phyloP scores from a whole-genome alignment of 1,284 basidiomycete genomes.

The Inonotus obliquus region DNA sequence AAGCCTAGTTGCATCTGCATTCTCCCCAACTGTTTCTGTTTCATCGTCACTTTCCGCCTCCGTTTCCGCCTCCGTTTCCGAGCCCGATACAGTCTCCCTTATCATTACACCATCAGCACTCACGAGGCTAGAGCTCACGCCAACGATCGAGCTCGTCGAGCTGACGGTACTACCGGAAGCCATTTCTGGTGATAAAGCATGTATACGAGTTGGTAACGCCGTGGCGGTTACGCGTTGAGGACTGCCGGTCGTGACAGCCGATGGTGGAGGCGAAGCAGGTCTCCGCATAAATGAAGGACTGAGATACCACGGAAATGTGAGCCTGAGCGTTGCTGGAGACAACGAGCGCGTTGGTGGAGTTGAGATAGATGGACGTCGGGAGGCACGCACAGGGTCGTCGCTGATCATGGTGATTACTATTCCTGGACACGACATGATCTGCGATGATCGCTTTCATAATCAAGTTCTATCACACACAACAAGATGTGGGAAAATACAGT shows the following conservation, averaged over 20 bases:
- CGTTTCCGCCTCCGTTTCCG: constrained; percentile 55
- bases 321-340: not conserved
- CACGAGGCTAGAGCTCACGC: constrained; percentile 55
- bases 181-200: not conserved
- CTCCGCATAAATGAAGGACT: constrained; percentile 4
- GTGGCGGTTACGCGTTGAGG: constrained; percentile 11
- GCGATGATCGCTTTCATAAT: not conserved
- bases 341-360: constrained; percentile 6
- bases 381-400: not conserved
- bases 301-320: constrained; percentile 9
- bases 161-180: not conserved
- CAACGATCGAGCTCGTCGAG: constrained; percentile 54
- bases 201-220: constrained; percentile 3
- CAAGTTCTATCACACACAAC: too few relatives aligned
- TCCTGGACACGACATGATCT: not conserved
- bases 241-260: not conserved
- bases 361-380: constrained; percentile 1
- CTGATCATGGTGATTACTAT: not conserved
- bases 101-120: constrained; percentile 55
- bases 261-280: not conserved
- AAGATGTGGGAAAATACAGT: too few relatives aligned
- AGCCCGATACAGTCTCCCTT: constrained; percentile 45
- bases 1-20: constrained; percentile 42
- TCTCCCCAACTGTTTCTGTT: constrained; percentile 48
- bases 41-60: constrained; percentile 47